Evolutionary conservation across 805 yeast genomes (phyloP).

Genomic region (Ogataea corticis): DNA sequence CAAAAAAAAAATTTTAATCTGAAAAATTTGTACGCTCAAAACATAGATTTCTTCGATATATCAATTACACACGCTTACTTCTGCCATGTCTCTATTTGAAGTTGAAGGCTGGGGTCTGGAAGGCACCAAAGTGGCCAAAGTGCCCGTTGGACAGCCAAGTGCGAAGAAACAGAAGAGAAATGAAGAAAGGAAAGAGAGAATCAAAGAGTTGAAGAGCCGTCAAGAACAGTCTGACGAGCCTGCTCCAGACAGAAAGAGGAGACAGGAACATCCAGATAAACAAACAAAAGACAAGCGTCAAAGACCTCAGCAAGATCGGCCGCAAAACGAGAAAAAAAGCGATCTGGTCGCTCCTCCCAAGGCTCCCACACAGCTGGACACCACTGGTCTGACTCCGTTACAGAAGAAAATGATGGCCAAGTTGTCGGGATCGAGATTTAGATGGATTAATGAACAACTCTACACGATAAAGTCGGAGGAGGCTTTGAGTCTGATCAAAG

Average conservation of each 20-base stretch:
- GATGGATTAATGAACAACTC: slow-evolving; percentile 98
- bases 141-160: slow-evolving; percentile 34
- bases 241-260: slow-evolving; percentile 4
- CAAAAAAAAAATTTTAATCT: slow-evolving; percentile 1
- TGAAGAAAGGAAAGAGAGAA: slow-evolving; percentile 11
- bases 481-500: slow-evolving; percentile 69
- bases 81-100: slow-evolving; percentile 70
- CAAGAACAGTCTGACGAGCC: slow-evolving; percentile 1
- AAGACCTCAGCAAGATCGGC: background rate
- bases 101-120: slow-evolving; percentile 83
- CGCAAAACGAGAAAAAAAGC: background rate
- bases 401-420: slow-evolving; percentile 96
- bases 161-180: slow-evolving; percentile 20
- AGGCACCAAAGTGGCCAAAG: slow-evolving; percentile 50
- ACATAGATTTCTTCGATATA: too few species aligned
- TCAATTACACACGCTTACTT: too few species aligned
- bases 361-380: background rate
- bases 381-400: slow-evolving; percentile 66
- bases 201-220: slow-evolving; percentile 7
- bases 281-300: background rate
- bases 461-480: slow-evolving; percentile 80
- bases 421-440: slow-evolving; percentile 88
- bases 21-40: slow-evolving; percentile 2
- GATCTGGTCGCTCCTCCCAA: background rate
- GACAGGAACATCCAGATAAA: background rate